Conservation (phyloP, 2,329 filamentous ascomycete genomes). For the Talaromyces sp. region DNA sequence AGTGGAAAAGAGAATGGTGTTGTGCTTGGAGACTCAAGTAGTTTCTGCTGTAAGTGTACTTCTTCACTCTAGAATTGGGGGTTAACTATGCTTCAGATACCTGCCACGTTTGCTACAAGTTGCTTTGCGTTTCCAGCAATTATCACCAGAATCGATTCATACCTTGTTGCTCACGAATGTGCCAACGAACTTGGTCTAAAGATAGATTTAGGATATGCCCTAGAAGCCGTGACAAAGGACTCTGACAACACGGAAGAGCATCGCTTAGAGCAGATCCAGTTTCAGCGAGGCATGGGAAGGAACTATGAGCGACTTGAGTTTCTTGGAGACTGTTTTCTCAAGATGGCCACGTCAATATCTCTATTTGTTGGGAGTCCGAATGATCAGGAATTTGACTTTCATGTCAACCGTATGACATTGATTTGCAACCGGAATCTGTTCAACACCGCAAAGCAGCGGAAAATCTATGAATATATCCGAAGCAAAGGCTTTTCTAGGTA, state of each 20-base stretch:
- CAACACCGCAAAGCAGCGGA: constrained; percentile 66
- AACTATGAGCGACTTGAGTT: constrained; percentile 97
- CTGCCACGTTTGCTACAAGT: constrained; percentile 66
- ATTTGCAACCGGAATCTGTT: constrained; percentile 90
- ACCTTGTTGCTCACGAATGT: constrained; percentile 74
- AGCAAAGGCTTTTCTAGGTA: constrained; percentile 75
- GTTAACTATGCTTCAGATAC: constrained; percentile 52
- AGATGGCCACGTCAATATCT: constrained; percentile 90
- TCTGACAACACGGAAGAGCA: constrained; percentile 79
- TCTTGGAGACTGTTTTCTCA: constrained; percentile 87
- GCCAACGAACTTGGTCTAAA: constrained; percentile 62
- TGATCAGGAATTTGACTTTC: constrained; percentile 79
- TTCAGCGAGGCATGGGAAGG: constrained; percentile 80
- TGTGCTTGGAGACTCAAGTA: constrained; percentile 73
- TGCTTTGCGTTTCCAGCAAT: constrained; percentile 77
- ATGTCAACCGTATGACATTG: constrained; percentile 85
- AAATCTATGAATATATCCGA: constrained; percentile 71
- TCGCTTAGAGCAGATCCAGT: constrained; percentile 63
- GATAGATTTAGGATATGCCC: constrained; percentile 65
- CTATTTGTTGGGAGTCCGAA: constrained; percentile 74
- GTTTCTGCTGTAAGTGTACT: constrained; percentile 65
- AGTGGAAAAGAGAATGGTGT: constrained; percentile 54
- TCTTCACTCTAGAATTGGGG: not conserved
- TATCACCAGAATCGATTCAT: constrained; percentile 77
- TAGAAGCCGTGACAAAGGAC: constrained; percentile 92